Conservation (phyloP, 2,329 filamentous ascomycete genomes). For the Acarospora socialis region DNA sequence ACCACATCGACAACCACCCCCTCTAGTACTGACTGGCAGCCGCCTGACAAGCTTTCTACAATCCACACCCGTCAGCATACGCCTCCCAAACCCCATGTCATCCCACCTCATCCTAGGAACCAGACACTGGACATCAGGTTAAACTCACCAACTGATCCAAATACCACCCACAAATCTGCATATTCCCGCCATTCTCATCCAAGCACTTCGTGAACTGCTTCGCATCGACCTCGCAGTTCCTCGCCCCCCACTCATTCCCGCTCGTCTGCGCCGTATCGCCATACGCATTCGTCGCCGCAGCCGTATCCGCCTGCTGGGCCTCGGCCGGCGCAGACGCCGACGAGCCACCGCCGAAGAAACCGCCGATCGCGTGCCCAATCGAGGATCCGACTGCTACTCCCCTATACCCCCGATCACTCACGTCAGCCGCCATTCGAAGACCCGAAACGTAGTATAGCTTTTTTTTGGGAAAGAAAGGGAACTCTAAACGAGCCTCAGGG, state of each 20-base stretch:
- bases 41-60: slow-evolving; percentile 64
- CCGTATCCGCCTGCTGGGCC: slow-evolving; percentile 34
- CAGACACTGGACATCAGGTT: neutral
- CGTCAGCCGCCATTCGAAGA: neutral
- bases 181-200: slow-evolving; percentile 85
- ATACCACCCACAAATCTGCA: slow-evolving; percentile 97
- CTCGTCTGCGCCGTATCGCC: slow-evolving; percentile 30
- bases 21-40: slow-evolving; percentile 57
- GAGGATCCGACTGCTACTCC: slow-evolving; percentile 94
- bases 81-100: too few relatives aligned
- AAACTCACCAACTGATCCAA: slow-evolving; percentile 65
- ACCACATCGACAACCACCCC: slow-evolving; percentile 6
- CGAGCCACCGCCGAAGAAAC: slow-evolving; percentile 66
- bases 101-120: slow-evolving; percentile 1
- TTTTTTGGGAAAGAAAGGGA: slow-evolving; percentile 3
- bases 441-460: slow-evolving; percentile 6
- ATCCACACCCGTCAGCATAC: slow-evolving; percentile 17
- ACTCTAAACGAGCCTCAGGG: neutral
- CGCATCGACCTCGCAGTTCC: slow-evolving; percentile 66
- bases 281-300: slow-evolving; percentile 25
- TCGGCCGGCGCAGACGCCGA: slow-evolving; percentile 40
- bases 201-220: slow-evolving; percentile 87
- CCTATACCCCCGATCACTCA: slow-evolving; percentile 33
- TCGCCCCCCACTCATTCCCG: slow-evolving; percentile 41
- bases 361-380: slow-evolving; percentile 86